phyloP scores from a whole-genome alignment of 1,139 yeast species.

The Blastobotrys illinoisensis region DNA sequence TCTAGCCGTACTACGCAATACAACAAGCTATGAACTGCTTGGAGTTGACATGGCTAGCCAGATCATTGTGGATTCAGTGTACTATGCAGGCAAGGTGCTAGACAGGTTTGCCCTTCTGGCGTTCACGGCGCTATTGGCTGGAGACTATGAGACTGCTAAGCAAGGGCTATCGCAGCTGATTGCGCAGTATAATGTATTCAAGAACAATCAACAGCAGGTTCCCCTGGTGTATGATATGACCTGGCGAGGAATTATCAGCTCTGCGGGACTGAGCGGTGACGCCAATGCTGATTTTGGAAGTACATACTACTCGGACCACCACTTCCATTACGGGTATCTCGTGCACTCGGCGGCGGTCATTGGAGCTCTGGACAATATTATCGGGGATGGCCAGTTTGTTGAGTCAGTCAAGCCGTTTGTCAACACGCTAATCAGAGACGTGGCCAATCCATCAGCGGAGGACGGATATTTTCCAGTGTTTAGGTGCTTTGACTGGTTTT shows the following conservation, averaged over 20 bases:
- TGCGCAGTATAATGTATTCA: slow-evolving; percentile 48
- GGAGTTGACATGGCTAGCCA: slow-evolving; percentile 42
- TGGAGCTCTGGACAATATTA: slow-evolving; percentile 34
- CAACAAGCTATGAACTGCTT: slow-evolving; percentile 33
- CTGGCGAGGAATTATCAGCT: slow-evolving; percentile 61
- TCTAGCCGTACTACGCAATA: slow-evolving; percentile 37
- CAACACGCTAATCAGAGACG: slow-evolving; percentile 56
- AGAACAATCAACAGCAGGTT: slow-evolving; percentile 44
- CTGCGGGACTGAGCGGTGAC: slow-evolving; percentile 38
- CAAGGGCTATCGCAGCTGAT: slow-evolving; percentile 47
- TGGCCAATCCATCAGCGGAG: slow-evolving; percentile 50
- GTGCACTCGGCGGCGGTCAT: slow-evolving; percentile 70
- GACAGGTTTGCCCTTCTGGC: slow-evolving; percentile 66
- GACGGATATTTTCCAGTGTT: slow-evolving; percentile 62
- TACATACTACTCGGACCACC: slow-evolving; percentile 66
- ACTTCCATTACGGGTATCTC: slow-evolving; percentile 69
- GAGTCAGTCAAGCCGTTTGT: slow-evolving; percentile 52
- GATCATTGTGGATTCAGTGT: slow-evolving; percentile 46
- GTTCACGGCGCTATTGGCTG: slow-evolving; percentile 48
- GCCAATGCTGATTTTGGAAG: slow-evolving; percentile 55
- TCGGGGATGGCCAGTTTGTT: slow-evolving; percentile 54
- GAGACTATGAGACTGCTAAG: slow-evolving; percentile 37
- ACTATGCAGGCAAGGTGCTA: slow-evolving; percentile 59
- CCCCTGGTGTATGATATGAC: slow-evolving; percentile 65
- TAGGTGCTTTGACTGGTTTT: slow-evolving; percentile 66